These are phyloP conservation scores for Starmerella apicola DNA, from an alignment of 805 yeast genomes.

Conservation along the genomic window DNA sequence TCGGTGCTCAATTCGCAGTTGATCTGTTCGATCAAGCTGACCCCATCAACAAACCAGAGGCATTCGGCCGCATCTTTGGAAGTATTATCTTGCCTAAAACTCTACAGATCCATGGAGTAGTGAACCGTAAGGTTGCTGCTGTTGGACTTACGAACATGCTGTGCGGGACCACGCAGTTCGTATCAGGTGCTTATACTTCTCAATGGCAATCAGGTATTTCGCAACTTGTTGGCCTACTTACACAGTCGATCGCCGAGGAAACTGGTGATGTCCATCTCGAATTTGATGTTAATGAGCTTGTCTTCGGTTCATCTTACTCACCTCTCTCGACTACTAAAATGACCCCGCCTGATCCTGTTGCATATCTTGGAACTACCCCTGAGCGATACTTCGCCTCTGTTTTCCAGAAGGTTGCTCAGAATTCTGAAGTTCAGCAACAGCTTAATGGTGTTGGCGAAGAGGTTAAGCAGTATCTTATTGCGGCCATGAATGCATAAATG, in stretches of 20 bases:
- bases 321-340: conserved; percentile 51
- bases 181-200: conserved; percentile 34
- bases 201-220: conserved; percentile 35
- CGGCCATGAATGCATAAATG: not conserved
- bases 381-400: conserved; percentile 20
- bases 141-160: conserved; percentile 39
- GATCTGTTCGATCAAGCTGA: conserved; percentile 31
- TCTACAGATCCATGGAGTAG: conserved; percentile 29
- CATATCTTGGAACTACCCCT: conserved; percentile 31
- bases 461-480: conserved; percentile 1
- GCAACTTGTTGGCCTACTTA: conserved; percentile 33
- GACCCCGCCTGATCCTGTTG: conserved; percentile 60
- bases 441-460: conserved; percentile 4
- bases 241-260: conserved; percentile 32
- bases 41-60: conserved; percentile 23
- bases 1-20: conserved; percentile 45
- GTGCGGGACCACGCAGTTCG: conserved; percentile 27
- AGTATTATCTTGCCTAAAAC: conserved; percentile 28
- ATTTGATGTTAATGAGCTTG: conserved; percentile 51
- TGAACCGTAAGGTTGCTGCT: conserved; percentile 37
- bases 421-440: conserved; percentile 7
- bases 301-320: conserved; percentile 81
- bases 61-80: conserved; percentile 27
- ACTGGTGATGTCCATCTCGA: conserved; percentile 22
- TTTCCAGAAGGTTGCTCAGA: conserved; percentile 12